Conservation (phyloP, 2,329 filamentous ascomycete genomes). For the Mollisiaceae sp. region DNA sequence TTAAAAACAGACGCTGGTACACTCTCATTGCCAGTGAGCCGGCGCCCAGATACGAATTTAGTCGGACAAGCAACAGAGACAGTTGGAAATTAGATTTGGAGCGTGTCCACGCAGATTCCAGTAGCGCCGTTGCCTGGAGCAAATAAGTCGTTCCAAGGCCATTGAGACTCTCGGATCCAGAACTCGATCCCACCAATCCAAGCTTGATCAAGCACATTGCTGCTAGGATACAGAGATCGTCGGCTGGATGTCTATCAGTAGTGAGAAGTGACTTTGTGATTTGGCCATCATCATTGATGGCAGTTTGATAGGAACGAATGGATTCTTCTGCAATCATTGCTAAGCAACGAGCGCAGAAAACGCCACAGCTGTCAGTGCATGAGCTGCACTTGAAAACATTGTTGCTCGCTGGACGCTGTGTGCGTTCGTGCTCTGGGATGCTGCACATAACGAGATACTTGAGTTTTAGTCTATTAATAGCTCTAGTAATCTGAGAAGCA, state of each 20-base stretch:
- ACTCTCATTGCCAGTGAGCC: slow-evolving; percentile 45
- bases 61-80: slow-evolving; percentile 44
- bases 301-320: slow-evolving; percentile 33
- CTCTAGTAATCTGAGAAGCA: slow-evolving; percentile 32
- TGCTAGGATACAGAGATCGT: slow-evolving; percentile 41
- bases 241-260: slow-evolving; percentile 44
- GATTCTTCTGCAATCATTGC: slow-evolving; percentile 28
- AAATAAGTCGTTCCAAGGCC: slow-evolving; percentile 30
- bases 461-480: slow-evolving; percentile 39
- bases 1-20: slow-evolving; percentile 46
- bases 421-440: slow-evolving; percentile 35
- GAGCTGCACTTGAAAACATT: slow-evolving; percentile 25
- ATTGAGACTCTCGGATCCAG: slow-evolving; percentile 22
- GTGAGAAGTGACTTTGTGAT: slow-evolving; percentile 37
- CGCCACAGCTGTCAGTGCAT: slow-evolving; percentile 30
- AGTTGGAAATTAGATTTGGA: slow-evolving; percentile 48
- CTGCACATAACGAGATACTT: slow-evolving; percentile 37
- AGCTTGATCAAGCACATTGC: slow-evolving; percentile 42
- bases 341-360: slow-evolving; percentile 34
- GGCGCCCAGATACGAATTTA: slow-evolving; percentile 46
- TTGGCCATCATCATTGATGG: slow-evolving; percentile 34
- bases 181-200: slow-evolving; percentile 20
- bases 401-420: slow-evolving; percentile 12
- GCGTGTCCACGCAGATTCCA: slow-evolving; percentile 41
- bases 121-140: slow-evolving; percentile 40